These are phyloP conservation scores for Thielaviopsis musarum DNA, from an alignment of 2,329 filamentous ascomycete species.

Conservation along the genomic window DNA sequence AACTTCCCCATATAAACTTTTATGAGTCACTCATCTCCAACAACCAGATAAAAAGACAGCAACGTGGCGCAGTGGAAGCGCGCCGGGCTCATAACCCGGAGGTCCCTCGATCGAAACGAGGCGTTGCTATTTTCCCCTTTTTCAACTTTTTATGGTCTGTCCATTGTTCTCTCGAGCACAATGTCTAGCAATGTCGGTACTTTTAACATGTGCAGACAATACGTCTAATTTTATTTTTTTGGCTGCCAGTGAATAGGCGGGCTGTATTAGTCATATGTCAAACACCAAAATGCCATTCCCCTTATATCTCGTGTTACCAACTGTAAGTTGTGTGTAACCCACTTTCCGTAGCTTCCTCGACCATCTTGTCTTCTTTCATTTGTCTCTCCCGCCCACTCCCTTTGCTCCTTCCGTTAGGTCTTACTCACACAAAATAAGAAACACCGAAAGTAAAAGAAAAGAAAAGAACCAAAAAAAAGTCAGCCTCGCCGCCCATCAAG, in stretches of 20 bases:
- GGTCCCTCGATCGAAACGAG: constrained; percentile 12
- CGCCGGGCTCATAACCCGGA: constrained; percentile 13
- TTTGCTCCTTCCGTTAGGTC: background rate
- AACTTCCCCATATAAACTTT: background rate
- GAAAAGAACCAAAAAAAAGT: too few relatives aligned
- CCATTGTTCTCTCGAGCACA: constrained; percentile 1
- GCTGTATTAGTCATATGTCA: too few relatives aligned
- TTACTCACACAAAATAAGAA: background rate
- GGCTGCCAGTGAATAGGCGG: too few relatives aligned
- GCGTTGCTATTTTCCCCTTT: constrained; percentile 8
- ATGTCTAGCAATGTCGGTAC: background rate
- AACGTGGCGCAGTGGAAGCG: constrained; percentile 13
- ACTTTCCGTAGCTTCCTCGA: background rate
- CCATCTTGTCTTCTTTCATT: background rate
- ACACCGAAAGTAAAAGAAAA: too few relatives aligned
- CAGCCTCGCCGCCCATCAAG: too few relatives aligned
- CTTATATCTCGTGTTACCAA: background rate
- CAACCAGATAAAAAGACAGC: background rate
- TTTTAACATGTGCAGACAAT: background rate
- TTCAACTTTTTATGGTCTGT: background rate
- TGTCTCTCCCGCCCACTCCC: background rate
- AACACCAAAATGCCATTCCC: too few relatives aligned
- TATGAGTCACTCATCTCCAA: background rate
- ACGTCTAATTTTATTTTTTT: too few relatives aligned
- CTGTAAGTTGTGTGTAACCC: background rate